Evolutionary conservation across 1,139 yeast genomes (phyloP).

Genomic region (Pneumocystis oryctolagi): DNA sequence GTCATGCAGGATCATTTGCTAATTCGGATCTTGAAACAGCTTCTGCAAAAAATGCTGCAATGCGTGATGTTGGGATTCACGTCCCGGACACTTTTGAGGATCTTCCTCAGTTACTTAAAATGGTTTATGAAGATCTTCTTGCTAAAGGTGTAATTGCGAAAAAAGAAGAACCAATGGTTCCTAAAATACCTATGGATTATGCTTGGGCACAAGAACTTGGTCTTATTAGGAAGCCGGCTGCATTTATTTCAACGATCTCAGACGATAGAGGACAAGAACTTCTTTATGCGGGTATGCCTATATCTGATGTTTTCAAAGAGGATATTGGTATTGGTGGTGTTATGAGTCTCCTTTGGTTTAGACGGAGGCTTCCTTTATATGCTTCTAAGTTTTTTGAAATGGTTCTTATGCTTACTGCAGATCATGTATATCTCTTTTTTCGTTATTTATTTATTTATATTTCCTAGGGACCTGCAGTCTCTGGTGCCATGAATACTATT

Average conservation of each 20-base stretch:
- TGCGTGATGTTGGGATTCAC: constrained; percentile 33
- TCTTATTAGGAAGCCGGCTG: constrained; percentile 34
- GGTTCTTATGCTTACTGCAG: constrained; percentile 36
- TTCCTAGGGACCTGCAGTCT: constrained; percentile 30
- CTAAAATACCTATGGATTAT: constrained; percentile 35
- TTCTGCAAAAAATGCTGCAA: constrained; percentile 31
- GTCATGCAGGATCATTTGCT: constrained; percentile 36
- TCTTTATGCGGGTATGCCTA: constrained; percentile 34
- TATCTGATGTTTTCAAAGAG: constrained; percentile 34
- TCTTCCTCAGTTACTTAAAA: constrained; percentile 28
- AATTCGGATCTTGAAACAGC: constrained; percentile 35
- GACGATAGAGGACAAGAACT: constrained; percentile 37
- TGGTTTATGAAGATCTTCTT: constrained; percentile 28
- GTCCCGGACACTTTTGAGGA: constrained; percentile 36
- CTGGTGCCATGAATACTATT: constrained; percentile 36
- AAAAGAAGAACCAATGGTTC: constrained; percentile 31
- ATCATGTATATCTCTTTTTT: constrained; percentile 19
- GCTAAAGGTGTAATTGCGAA: constrained; percentile 28
- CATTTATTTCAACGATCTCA: constrained; percentile 34
- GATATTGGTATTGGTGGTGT: constrained; percentile 37
- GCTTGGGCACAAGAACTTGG: constrained; percentile 37
- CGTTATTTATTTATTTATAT: background rate
- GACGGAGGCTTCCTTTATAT: constrained; percentile 31
- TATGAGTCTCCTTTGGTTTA: constrained; percentile 35
- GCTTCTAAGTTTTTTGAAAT: constrained; percentile 34